Conservation (phyloP, 495 filamentous ascomycete species). For the Penicillium subrubescens region DNA sequence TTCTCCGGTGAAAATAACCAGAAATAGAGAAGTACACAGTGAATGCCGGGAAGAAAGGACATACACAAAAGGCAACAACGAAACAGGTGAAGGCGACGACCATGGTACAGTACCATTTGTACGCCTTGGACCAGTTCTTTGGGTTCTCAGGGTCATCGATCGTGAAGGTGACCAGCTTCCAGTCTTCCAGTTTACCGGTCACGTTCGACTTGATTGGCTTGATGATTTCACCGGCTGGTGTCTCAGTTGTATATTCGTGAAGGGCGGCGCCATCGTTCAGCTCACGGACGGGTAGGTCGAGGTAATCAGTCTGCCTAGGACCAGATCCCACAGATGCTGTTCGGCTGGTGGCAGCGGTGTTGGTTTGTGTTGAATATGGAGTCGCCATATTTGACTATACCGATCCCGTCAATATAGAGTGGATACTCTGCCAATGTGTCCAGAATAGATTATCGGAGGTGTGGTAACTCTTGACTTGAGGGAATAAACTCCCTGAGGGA, state of each 20-base stretch:
- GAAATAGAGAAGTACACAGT: too few species aligned
- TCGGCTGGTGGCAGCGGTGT: conserved; percentile 24
- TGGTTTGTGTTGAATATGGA: conserved; percentile 10
- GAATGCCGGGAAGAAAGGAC: too few species aligned
- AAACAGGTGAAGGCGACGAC: conserved; percentile 63
- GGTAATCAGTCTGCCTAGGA: conserved; percentile 27
- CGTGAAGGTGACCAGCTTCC: conserved; percentile 73
- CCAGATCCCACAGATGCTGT: conserved; percentile 30
- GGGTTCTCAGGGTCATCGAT: conserved; percentile 63
- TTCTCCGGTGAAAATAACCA: too few species aligned
- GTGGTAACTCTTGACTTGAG: not conserved
- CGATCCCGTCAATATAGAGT: conserved; percentile 1
- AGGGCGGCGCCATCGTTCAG: conserved; percentile 61
- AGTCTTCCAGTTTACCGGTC: conserved; percentile 55
- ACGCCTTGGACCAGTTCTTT: conserved; percentile 57
- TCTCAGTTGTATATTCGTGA: conserved; percentile 65
- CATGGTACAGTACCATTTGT: conserved; percentile 70
- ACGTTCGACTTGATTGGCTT: conserved; percentile 53
- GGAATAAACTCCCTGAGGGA: not conserved
- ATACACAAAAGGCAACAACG: conserved; percentile 65
- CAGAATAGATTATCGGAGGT: not conserved
- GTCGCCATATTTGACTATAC: conserved; percentile 21
- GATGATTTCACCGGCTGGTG: conserved; percentile 59
- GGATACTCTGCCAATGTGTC: conserved; percentile 5
- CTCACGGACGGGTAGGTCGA: conserved; percentile 64